Base-by-base conservation (phyloP, 2,329 filamentous ascomycete species). In the Myriangium duriaei region DNA sequence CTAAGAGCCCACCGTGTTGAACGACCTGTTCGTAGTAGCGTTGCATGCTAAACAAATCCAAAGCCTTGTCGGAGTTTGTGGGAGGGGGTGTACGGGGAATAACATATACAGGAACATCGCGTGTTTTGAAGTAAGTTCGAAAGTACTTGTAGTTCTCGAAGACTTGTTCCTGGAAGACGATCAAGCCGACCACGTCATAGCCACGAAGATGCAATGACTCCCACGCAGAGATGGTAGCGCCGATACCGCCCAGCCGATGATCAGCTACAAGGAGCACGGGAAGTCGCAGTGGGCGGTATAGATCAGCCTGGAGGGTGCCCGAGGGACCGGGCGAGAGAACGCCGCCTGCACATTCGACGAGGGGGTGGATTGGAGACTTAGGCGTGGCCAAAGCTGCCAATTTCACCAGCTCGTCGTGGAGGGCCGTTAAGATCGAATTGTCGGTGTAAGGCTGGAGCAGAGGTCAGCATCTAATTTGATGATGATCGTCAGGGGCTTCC, bases 281-380 rank as follows among this genome's bases (percentile, higher is more conserved):
- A 1, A 81, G 59, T n/a, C 83, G 69, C 1, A 92, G 59, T 1
- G 81, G 76, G 13, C 78, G 66, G 52, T 87, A 91, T 1, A 87
- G 60, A 50, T 92, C 83, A 2, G 78, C 82, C 52, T 92, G 84
- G 0, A 79, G 75, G 2, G 69, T 79, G 7, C 82, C 81, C 24
- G 79, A 82, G 1, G 83, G 84, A 0, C 73, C 73, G 0, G 84
- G 84, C 0, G 82, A 88, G 44, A 88, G 76, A 0, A 88, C 80
- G 1, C 84, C 84, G 1, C 83, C 84, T 1, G 84, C 83, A 2
- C 84, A 91, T 55, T 92, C 84, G 32, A 91, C 64, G 32, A 92
- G 68, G 21, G 21, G 21, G 21, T n/a, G n/a, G 21, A 26, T 26
- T n/a, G n/a, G n/a, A n/a, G n/a, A n/a, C n/a, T n/a, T n/a, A 26